These are phyloP conservation scores for Corrigiola litoralis DNA, from an alignment of 179 eudicot species.

Conservation along the genomic window DNA sequence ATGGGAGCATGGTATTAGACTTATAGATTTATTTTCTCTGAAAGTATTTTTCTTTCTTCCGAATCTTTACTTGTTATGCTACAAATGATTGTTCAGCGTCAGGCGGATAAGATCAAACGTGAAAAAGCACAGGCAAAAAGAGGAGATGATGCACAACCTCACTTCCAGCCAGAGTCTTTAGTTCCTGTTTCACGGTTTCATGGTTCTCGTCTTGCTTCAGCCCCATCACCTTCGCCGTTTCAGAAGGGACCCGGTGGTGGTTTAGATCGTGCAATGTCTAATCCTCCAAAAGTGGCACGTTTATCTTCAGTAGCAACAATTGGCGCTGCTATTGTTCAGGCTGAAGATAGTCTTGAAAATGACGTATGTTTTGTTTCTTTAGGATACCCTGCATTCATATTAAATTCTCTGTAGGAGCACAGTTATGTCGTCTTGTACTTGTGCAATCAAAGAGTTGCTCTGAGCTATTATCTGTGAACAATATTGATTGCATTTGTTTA, in stretches of 20 bases:
- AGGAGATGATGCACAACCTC: conserved; percentile 86
- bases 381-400: conserved; percentile 16
- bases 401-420: conserved; percentile 6
- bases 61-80: conserved; percentile 6
- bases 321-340: conserved; percentile 94
- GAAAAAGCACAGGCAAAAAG: conserved; percentile 67
- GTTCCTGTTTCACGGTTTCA: conserved; percentile 82
- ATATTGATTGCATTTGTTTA: not conserved
- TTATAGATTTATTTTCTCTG: too few species aligned
- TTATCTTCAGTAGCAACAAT: conserved; percentile 57
- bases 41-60: too few species aligned
- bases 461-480: not conserved
- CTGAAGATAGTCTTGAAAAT: conserved; percentile 62
- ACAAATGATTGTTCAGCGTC: conserved; percentile 49
- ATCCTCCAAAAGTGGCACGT: conserved; percentile 57
- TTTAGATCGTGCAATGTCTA: conserved; percentile 17
- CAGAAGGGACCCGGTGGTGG: conserved; percentile 31
- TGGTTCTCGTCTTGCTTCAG: conserved; percentile 97
- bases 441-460: not conserved
- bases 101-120: conserved; percentile 71
- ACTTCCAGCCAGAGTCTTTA: conserved; percentile 53
- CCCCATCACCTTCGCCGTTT: conserved; percentile 73
- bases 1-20: not conserved
- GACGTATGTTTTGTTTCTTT: conserved; percentile 55
- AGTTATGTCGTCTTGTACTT: not conserved